phyloP scores from a whole-genome alignment of 192 early-diverging fungal genomes.

The Coemansia sp. region DNA sequence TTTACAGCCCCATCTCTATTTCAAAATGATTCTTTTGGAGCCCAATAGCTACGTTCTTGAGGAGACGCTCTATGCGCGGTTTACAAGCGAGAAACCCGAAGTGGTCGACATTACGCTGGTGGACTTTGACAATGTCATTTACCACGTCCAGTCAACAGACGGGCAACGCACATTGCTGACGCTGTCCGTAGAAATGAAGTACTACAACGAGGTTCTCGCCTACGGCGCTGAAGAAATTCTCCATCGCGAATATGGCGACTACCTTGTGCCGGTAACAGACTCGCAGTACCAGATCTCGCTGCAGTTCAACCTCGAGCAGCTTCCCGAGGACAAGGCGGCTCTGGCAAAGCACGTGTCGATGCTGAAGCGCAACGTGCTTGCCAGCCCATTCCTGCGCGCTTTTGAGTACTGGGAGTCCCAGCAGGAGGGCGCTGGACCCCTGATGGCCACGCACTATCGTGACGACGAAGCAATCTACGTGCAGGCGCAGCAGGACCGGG shows the following conservation, averaged over 20 bases:
- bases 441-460: conserved; percentile 94
- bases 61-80: conserved; percentile 60
- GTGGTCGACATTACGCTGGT: conserved; percentile 76
- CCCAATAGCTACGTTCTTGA: conserved; percentile 59
- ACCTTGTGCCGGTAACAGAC: conserved; percentile 58
- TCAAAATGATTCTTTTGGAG: conserved; percentile 54
- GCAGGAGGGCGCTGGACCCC: conserved; percentile 63
- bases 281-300: conserved; percentile 80
- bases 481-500: conserved; percentile 85
- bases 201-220: conserved; percentile 72
- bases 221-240: conserved; percentile 88
- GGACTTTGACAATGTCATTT: conserved; percentile 97
- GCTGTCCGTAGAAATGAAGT: conserved; percentile 82
- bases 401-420: conserved; percentile 80
- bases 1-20: conserved; percentile 1
- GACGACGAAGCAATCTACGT: conserved; percentile 93
- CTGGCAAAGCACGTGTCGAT: conserved; percentile 81
- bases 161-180: conserved; percentile 51
- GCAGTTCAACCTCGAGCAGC: conserved; percentile 72
- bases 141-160: conserved; percentile 69
- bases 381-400: conserved; percentile 90
- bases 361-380: conserved; percentile 92
- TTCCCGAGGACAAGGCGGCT: conserved; percentile 71
- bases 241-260: conserved; percentile 74
- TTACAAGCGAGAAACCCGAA: conserved; percentile 67